phyloP scores from a whole-genome alignment of 2,329 filamentous ascomycete species.

The Trichoderma sp. region DNA sequence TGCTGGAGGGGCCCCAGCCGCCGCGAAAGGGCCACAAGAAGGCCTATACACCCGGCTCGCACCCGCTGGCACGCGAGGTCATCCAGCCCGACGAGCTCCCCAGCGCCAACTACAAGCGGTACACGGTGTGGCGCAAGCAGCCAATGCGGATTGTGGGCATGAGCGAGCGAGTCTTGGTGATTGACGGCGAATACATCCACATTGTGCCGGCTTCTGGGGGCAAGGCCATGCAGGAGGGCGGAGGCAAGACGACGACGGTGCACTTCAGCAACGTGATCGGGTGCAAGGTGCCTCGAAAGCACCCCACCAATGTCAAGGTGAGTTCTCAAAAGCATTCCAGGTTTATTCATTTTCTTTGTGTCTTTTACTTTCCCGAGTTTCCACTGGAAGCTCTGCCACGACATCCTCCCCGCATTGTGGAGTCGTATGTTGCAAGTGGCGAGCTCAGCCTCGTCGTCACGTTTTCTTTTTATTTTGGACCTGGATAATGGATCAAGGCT shows the following conservation, averaged over 20 bases:
- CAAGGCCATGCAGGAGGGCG: slow-evolving; percentile 64
- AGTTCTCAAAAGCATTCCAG: slow-evolving; percentile 28
- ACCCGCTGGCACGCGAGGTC: slow-evolving; percentile 67
- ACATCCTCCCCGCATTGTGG: not conserved
- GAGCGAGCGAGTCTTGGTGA: slow-evolving; percentile 74
- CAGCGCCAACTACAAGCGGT: slow-evolving; percentile 68
- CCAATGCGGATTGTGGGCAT: slow-evolving; percentile 77
- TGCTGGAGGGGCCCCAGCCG: slow-evolving; percentile 46
- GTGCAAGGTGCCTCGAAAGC: slow-evolving; percentile 77
- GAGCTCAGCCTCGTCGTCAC: slow-evolving; percentile 12
- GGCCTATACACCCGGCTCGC: slow-evolving; percentile 56
- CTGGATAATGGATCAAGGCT: not conserved
- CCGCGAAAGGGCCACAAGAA: slow-evolving; percentile 55
- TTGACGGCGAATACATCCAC: slow-evolving; percentile 85
- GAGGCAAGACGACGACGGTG: slow-evolving; percentile 74
- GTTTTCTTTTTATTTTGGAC: not conserved
- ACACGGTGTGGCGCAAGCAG: slow-evolving; percentile 79
- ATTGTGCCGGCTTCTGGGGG: slow-evolving; percentile 73
- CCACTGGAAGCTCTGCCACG: not conserved
- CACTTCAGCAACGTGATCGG: slow-evolving; percentile 82
- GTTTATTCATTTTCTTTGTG: not conserved
- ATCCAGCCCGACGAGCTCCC: slow-evolving; percentile 61
- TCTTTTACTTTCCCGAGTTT: not conserved
- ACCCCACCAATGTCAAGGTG: slow-evolving; percentile 79
- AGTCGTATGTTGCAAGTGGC: not conserved